Evolutionary conservation across 2,329 filamentous ascomycete species (phyloP).

Genomic region (Macrophomina phaseolina): DNA sequence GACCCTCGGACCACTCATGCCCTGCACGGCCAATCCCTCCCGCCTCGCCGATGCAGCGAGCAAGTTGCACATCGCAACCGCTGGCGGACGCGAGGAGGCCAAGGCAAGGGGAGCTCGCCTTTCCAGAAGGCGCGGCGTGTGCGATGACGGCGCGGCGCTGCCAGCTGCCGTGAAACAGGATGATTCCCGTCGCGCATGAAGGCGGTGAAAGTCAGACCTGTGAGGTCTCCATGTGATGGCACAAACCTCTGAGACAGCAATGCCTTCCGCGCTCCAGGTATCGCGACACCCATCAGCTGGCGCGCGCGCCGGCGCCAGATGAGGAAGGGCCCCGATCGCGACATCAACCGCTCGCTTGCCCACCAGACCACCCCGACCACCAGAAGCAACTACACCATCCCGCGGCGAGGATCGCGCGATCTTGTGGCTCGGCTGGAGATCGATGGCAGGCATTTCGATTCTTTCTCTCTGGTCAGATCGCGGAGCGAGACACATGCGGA

Average conservation of each 20-base stretch:
- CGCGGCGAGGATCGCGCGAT: background rate
- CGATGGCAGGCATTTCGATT: background rate
- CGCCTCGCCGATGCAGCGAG: slow-evolving; percentile 14
- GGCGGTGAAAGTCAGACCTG: slow-evolving; percentile 25
- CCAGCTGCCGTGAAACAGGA: slow-evolving; percentile 22
- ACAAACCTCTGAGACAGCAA: slow-evolving; percentile 23
- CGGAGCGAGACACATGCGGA: background rate
- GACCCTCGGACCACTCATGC: slow-evolving; percentile 18
- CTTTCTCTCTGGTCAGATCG: background rate
- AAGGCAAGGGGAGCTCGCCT: slow-evolving; percentile 15
- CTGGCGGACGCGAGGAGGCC: slow-evolving; percentile 13
- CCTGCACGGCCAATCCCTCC: slow-evolving; percentile 11
- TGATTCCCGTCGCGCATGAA: slow-evolving; percentile 26
- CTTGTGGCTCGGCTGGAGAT: background rate
- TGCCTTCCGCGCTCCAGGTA: slow-evolving; percentile 20
- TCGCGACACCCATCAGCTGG: slow-evolving; percentile 21
- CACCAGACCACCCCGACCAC: background rate
- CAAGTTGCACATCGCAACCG: slow-evolving; percentile 1
- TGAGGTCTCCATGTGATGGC: slow-evolving; percentile 23
- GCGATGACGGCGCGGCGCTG: slow-evolving; percentile 14
- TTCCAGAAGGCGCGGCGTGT: background rate
- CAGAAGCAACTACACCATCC: background rate
- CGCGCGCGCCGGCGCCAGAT: background rate
- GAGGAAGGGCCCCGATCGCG: background rate
- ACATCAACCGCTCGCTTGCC: background rate